Percentiles rank a stretch among this genome's conserved stretches.
These are phyloP conservation scores for Holtermannia corniformis DNA, from an alignment of 768 basidiomycete species.

Conservation along the genomic window DNA sequence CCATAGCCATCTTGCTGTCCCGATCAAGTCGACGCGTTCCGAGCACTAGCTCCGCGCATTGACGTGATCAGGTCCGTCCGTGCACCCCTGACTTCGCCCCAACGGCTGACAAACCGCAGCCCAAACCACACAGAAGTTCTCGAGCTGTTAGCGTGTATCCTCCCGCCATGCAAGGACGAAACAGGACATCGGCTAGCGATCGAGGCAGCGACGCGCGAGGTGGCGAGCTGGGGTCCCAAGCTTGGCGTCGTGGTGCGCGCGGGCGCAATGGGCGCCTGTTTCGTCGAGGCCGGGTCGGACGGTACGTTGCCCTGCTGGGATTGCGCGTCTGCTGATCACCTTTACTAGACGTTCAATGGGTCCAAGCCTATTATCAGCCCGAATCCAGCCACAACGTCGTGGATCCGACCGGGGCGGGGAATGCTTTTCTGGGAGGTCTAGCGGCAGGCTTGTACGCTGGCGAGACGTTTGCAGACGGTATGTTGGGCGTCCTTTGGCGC, in stretches of 20 bases:
- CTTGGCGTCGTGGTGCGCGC: slow-evolving; percentile 20
- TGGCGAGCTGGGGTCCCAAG: not conserved
- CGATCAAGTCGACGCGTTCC: slow-evolving; percentile 9
- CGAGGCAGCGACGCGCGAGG: not conserved
- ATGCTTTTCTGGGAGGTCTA: slow-evolving; percentile 31
- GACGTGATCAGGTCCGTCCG: slow-evolving; percentile 8
- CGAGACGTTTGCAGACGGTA: not conserved
- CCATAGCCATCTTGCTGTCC: slow-evolving; percentile 10
- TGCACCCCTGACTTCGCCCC: not conserved
- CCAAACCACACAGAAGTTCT: slow-evolving; percentile 32
- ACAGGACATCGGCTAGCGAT: not conserved
- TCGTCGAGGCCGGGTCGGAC: slow-evolving; percentile 15
- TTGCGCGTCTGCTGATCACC: not conserved
- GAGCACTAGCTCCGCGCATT: slow-evolving; percentile 11
- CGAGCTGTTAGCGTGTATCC: slow-evolving; percentile 10
- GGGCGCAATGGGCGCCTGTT: slow-evolving; percentile 27
- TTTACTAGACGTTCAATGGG: slow-evolving; percentile 6
- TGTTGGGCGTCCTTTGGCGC: not conserved
- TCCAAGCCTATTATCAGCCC: slow-evolving; percentile 18
- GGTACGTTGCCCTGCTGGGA: slow-evolving; percentile 8
- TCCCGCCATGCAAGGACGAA: too few species aligned
- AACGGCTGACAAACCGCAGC: not conserved
- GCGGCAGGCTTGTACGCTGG: slow-evolving; percentile 17
- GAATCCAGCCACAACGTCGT: slow-evolving; percentile 17
- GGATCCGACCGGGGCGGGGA: slow-evolving; percentile 33